Base-by-base conservation (phyloP, 495 filamentous ascomycete species). In the Chaetomium fimeti region DNA sequence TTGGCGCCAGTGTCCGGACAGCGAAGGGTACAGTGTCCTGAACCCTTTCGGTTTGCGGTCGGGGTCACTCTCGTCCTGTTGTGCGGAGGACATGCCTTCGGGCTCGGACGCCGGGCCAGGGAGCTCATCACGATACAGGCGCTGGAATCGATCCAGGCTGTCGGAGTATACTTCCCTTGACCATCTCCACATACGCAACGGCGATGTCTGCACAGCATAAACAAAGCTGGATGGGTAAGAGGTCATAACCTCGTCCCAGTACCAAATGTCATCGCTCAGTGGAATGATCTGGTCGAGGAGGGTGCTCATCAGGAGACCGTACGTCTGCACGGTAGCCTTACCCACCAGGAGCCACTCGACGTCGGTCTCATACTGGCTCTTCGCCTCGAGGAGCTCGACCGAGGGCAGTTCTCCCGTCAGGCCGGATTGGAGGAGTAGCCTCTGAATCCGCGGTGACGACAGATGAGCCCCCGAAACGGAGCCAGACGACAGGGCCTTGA, bases 311-410 rank as follows among this genome's bases (percentile, higher is more conserved):
- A 93, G 77, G 20, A 90, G 72, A 1, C 94, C 93, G 65, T 96
- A 92, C 0, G 86, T 86, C 70, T 96, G 93, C 27, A 89, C 82
- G 0, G 92, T 88, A 3, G 92, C 92, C 74, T 97, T 98, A 70
- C 87, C 88, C 11, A 91, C 82, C 25, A 96, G 77, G 27, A 96
- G 75, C 94, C 94, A 98, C 75, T 94, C 87, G 61, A 96, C 79
- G 63, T 97, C 90, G 36, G 81, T 76, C 69, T 90, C 87, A 71
- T 88, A 86, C 24, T 78, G 70, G 32, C 67, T 77, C 58, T 76
- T 72, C 9, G 62, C 62, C 15, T 72, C 65, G 16, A 68, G 56
- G 53, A 65, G 65, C 71, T 70, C 67, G 5, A 54, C 28, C 3
- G 52, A 47, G 12, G 43, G 28, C 28, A 36, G 24, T 54, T 64